Base-by-base conservation (phyloP, 1,284 basidiomycete species). In the Crepidotus sp. region DNA sequence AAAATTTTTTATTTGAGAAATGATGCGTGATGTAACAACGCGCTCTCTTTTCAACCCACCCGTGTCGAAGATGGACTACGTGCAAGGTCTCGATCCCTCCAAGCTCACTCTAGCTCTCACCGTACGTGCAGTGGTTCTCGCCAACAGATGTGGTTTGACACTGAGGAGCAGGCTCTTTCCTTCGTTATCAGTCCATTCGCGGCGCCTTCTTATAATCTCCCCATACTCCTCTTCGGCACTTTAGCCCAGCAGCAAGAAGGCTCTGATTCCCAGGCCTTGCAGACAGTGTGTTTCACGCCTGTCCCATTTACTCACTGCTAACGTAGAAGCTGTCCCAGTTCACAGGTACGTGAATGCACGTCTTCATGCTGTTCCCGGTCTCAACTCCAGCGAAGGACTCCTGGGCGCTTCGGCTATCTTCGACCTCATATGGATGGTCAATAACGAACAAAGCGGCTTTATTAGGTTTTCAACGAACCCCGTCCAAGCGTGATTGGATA, bases 141-240 rank as follows among this genome's bases (percentile, higher is more conserved):
- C n/a, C 26, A 33, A 27, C 3, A 18, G 10, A 29, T 24, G 24
- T 29, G n/a, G 18, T 35, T 24, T 40, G 14, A 42, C 17, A 15
- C 4, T 10, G 10, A 36, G 2, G n/a, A 7, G 17, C 42, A 74
- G 72, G 59, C 57, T 19, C 56, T 89, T 29, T 79, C 84, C 7
- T 81, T 85, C 54, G 43, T 71, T 42, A 65, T 74, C 33, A 74
- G 74, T 51, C 69, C 77, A 3, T 83, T 78, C 58, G 55, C 64
- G 1, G 63, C 76, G 1, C 83, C 85, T 2, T 58, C 67, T 3
- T 88, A 88, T 59, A 88, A 88, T 48, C 57, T 72, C 15, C 77
- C 85, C 11, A 68, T 89, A 40, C 81, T 86, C 52, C 69, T 89
- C 15, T 88, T 87, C 52, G 86, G 85, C 0, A 61, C 69, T 2